Evolutionary conservation across 257 asterid genomes (phyloP), one percentile per base, ranked within the genome.

Genomic region (Ajuga chamaepitys): DNA sequence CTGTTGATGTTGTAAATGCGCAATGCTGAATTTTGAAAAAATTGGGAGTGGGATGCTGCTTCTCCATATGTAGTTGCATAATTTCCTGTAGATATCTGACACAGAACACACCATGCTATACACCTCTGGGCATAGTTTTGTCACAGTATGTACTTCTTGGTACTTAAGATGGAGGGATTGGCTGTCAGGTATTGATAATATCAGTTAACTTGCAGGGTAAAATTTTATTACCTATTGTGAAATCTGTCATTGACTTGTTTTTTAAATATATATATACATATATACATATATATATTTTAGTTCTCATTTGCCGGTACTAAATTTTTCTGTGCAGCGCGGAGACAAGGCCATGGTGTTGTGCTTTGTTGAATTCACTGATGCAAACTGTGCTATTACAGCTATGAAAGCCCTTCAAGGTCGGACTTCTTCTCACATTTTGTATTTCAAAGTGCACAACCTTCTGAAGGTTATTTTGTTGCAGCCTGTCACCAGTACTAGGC

Each of bases 381-480:
- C 81, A 17, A 88, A 83, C 62, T 88, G 96, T 21, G 89, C 94
- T 71, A 73, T 70, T 52, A 80, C 87, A 21, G 94, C 96, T 52
- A 60, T 80, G 89, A 87, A 85, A 72, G 94, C 96, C 70, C 91
- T 88, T 68, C 91, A 85, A 88, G 94, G 94, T 88, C 63, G 30
- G 68, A 50, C 72, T 44, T 59, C 51, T 41, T 45, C 11, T 59
- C 71, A 38, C 20, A 16, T 32, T 52, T 64, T 51, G 12, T 41
- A 44, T 62, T 26, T 38, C 25, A 30, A 28, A 52, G 12, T 46
- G 14, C 57, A n/a, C 46, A 45, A 32, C 47, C 53, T 37, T 64
- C 3, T 25, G 24, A 45, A 18, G 7, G 2, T 32, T 34, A 46
- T 35, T 5, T 34, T 40, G 40, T 56, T 35, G 57, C 40, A 58